Evolutionary conservation across 139 green algal species (phyloP).

Genomic region (Prasinococcaceae sp.): DNA sequence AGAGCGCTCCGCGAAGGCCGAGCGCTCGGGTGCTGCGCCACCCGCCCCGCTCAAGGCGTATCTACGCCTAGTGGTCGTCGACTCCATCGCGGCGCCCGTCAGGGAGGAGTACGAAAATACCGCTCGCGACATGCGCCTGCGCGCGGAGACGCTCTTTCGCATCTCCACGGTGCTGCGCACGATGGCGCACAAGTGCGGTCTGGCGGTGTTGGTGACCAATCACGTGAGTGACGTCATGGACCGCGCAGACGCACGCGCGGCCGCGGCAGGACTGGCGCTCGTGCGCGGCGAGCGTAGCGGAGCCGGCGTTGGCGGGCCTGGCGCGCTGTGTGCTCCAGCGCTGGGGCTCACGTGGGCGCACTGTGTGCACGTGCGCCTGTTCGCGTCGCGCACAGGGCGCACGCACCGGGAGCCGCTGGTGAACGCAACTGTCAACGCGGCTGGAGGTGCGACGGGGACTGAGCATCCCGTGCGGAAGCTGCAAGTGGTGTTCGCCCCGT

Average conservation of each 20-base stretch:
- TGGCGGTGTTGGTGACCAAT: slow-evolving; percentile 52
- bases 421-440: neutral
- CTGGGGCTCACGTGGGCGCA: slow-evolving; percentile 59
- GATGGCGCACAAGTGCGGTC: slow-evolving; percentile 23
- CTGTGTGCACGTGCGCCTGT: slow-evolving; percentile 51
- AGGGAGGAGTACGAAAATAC: slow-evolving; percentile 25
- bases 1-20: slow-evolving; percentile 20
- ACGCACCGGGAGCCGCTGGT: neutral
- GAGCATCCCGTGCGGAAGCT: neutral
- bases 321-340: slow-evolving; percentile 41
- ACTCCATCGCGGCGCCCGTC: slow-evolving; percentile 56
- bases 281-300: neutral
- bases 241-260: too few species aligned
- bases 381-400: slow-evolving; percentile 28
- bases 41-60: neutral
- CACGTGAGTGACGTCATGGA: slow-evolving; percentile 39
- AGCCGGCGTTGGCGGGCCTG: slow-evolving; percentile 8
- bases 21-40: slow-evolving; percentile 1
- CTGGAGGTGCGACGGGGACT: neutral
- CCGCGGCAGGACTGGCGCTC: too few species aligned
- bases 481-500: slow-evolving; percentile 45
- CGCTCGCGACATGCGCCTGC: slow-evolving; percentile 12
- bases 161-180: slow-evolving; percentile 28
- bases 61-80: slow-evolving; percentile 48
- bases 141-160: slow-evolving; percentile 42